Base-by-base conservation (phyloP, 148 eudicot genomes). In the Cornus florida region DNA sequence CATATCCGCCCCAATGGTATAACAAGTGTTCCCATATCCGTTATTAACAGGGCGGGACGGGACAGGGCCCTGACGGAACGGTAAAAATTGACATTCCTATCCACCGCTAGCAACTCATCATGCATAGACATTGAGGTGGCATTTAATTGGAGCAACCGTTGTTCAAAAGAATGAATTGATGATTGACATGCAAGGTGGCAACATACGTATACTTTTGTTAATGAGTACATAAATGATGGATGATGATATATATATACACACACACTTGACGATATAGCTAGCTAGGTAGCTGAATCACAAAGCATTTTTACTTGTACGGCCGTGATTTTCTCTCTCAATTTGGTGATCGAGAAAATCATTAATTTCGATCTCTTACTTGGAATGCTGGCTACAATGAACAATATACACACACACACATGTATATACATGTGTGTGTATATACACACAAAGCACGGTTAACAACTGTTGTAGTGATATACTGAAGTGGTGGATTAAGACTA, bases 101-200 rank as follows among this genome's bases (percentile, higher is more conserved):
- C 48, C 48, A 6, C 6, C 7, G 7, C 43, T 53, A 53, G 7
- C 4, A 0, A 53, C 7, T 1, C 17, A 53, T 11, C 19, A 12
- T 11, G 19, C 57, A 12, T 50, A 50, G 57, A 16, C 16, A 12
- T 1, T 53, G 59, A 74, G 46, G 74, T 80, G 83, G 50, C 83
- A 69, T 28, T 24, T 24, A 33, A 3, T 16, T 50, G 78, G 74
- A 74, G 78, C 39, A 68, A 69, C 69, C 78, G 69, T 80, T 57
- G 62, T 67, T 69, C 32, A 23, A 80, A 68, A 56, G 57, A 70
- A 75, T 80, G 23, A 20, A 19, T 3, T 14, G 24, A 28, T 24
- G 12, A 35, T 10, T 14, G 43, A 67, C 56, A 74, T 14, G 11
- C 43, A 56, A 60, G 67, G 39, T 50, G 71, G n/a, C 67, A 74